Base-by-base conservation (phyloP, 331 rosid species). In the Acacia concinna region DNA sequence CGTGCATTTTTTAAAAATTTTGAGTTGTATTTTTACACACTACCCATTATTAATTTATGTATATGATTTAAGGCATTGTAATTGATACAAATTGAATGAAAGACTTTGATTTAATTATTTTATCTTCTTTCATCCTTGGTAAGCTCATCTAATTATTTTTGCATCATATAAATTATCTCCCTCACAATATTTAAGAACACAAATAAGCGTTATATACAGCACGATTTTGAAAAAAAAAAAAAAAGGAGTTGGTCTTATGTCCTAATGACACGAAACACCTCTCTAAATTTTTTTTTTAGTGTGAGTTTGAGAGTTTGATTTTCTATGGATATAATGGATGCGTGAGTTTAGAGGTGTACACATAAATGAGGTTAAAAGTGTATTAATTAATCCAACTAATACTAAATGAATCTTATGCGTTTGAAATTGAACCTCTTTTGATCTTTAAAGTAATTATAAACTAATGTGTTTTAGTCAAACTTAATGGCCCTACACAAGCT, bases 391-490 rank as follows among this genome's bases (percentile, higher is more conserved):
- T 52, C n/a, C 12, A 11, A 52, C 56, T 51, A 52, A 1, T 6
- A 12, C n/a, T 51, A 51, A 51, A 18, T 13, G 18, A 14, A 13
- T 13, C 13, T 13, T 13, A 62, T 13, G 10, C 7, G 68, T 15
- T 59, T 62, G 68, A 38, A 4, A 8, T 51, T n/a, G 2, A 51
- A 51, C 25, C 12, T 18, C 23, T 2, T 49, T 49, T 25, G 4
- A 6, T 68, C 5, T 31, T 56, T 47, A 15, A 28, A 18, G 62
- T 12, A 35, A 54, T 13, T 20, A 54, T 18, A 18, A 49, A 18
- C 23, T 49, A 15, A 37, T 38, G 57, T 27, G 20, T 4, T 59
- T 60, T 59, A 31, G 65, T 76, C 52, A 76, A 76, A 76, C 27
- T 54, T 20, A 5, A 47, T 43, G 81, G 51, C 59, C 75, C 57